Percentiles rank a stretch among this genome's conserved stretches.
These are phyloP conservation scores for Colletotrichum sansevieriae DNA, from an alignment of 2,329 filamentous ascomycete genomes.

Conservation along the genomic window DNA sequence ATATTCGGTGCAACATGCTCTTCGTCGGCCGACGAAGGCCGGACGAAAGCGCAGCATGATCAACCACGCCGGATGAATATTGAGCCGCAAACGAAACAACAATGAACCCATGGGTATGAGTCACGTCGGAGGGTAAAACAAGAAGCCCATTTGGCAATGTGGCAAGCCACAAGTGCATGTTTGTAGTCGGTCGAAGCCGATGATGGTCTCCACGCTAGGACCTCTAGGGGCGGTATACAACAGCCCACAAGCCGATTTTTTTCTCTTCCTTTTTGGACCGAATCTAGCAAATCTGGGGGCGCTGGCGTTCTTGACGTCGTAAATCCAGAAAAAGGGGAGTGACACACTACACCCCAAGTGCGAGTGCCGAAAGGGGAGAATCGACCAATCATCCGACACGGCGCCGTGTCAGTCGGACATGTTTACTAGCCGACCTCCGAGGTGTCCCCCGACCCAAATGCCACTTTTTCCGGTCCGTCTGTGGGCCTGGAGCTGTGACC, in stretches of 20 bases:
- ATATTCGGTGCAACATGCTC: conserved; percentile 6
- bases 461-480: neutral
- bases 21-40: conserved; percentile 1
- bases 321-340: conserved; percentile 19
- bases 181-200: conserved; percentile 13
- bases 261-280: too few relatives aligned
- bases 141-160: neutral
- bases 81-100: conserved; percentile 15
- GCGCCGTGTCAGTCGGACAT: conserved; percentile 32
- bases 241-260: too few relatives aligned
- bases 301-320: conserved; percentile 25
- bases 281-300: neutral
- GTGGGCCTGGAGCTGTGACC: neutral
- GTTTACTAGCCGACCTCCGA: conserved; percentile 32
- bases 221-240: too few relatives aligned
- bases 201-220: neutral
- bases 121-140: conserved; percentile 1
- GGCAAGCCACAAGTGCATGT: conserved; percentile 8
- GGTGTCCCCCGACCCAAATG: neutral
- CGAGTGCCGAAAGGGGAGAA: conserved; percentile 13
- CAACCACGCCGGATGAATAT: conserved; percentile 11
- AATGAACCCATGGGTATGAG: neutral
- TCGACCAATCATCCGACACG: conserved; percentile 17
- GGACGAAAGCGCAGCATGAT: conserved; percentile 4
- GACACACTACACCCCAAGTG: neutral